Conservation (phyloP, 2,329 filamentous ascomycete species). For the Aspergillus pseudoterreus region DNA sequence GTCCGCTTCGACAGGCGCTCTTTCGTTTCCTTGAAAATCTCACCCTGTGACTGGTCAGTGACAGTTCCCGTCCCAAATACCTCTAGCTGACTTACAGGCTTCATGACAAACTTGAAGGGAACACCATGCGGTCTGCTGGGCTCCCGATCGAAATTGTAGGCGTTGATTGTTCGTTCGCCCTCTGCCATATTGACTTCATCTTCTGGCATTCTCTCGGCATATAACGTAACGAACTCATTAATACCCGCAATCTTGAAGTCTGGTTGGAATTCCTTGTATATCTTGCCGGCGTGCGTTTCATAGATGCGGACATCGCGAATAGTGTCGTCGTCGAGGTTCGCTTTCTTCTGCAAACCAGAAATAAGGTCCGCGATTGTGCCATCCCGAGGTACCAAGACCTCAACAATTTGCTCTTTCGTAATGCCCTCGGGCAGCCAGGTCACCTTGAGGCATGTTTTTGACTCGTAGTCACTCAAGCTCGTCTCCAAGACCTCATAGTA, state of each 20-base stretch:
- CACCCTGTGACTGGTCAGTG: constrained; percentile 54
- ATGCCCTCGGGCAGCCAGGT: constrained; percentile 86
- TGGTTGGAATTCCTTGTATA: constrained; percentile 70
- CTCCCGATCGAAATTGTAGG: constrained; percentile 92
- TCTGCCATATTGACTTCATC: constrained; percentile 62
- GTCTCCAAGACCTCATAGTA: constrained; percentile 95
- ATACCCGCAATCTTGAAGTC: constrained; percentile 74
- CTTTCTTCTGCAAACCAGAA: constrained; percentile 72
- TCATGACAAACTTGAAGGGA: constrained; percentile 85
- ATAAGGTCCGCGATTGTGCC: constrained; percentile 77
- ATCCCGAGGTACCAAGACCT: constrained; percentile 83
- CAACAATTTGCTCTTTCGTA: constrained; percentile 80
- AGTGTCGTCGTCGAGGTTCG: constrained; percentile 71
- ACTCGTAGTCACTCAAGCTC: constrained; percentile 87
- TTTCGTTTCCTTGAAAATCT: constrained; percentile 86
- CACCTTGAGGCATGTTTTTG: constrained; percentile 81
- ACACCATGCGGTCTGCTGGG: constrained; percentile 78
- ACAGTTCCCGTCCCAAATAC: not conserved
- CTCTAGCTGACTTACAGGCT: constrained; percentile 60
- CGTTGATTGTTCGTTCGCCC: constrained; percentile 66
- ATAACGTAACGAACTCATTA: constrained; percentile 79
- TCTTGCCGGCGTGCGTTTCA: constrained; percentile 77
- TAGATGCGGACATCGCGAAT: constrained; percentile 73
- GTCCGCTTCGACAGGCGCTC: constrained; percentile 90
- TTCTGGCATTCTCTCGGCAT: constrained; percentile 75